Evolutionary conservation across 345 rosid genomes (phyloP).

Genomic region (Sapria himalayana): DNA sequence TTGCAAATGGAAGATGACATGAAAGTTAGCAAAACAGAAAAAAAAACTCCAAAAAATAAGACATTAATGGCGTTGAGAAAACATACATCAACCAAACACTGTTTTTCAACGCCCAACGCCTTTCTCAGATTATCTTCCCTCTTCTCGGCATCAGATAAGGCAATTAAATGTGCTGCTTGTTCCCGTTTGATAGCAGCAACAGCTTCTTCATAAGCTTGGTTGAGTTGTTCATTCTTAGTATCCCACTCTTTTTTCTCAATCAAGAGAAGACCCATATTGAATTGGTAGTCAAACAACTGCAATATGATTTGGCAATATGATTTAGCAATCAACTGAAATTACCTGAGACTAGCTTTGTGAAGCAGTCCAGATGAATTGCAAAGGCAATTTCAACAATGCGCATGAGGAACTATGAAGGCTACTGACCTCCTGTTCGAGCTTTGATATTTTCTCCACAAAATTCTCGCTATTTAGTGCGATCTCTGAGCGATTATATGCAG

Average conservation of each 20-base stretch:
- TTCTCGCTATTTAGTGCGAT: slow-evolving; percentile 16
- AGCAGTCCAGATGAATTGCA: not conserved
- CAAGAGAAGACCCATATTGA: slow-evolving; percentile 83
- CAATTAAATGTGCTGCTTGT: slow-evolving; percentile 49
- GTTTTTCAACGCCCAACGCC: slow-evolving; percentile 86
- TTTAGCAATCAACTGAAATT: slow-evolving; percentile 7
- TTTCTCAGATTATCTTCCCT: slow-evolving; percentile 67
- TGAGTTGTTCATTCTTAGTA: slow-evolving; percentile 47
- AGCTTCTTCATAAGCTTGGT: slow-evolving; percentile 27
- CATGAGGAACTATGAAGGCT: not conserved
- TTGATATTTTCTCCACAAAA: slow-evolving; percentile 24
- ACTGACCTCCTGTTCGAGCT: slow-evolving; percentile 71
- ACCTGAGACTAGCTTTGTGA: not conserved
- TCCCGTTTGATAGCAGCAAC: slow-evolving; percentile 51
- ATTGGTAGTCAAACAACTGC: slow-evolving; percentile 87
- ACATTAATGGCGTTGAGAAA: slow-evolving; percentile 1
- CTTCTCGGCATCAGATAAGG: slow-evolving; percentile 56
- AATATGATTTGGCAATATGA: slow-evolving; percentile 4
- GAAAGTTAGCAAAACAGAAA: not conserved
- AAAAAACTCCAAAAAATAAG: not conserved
- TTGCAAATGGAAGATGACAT: not conserved
- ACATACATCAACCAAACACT: slow-evolving; percentile 76
- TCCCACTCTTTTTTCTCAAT: slow-evolving; percentile 83
- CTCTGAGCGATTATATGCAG: slow-evolving; percentile 17
- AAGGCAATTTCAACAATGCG: not conserved